Evolutionary conservation across 208 protist genomes (phyloP).

Genomic region (Vickermania ingenoplastis): DNA sequence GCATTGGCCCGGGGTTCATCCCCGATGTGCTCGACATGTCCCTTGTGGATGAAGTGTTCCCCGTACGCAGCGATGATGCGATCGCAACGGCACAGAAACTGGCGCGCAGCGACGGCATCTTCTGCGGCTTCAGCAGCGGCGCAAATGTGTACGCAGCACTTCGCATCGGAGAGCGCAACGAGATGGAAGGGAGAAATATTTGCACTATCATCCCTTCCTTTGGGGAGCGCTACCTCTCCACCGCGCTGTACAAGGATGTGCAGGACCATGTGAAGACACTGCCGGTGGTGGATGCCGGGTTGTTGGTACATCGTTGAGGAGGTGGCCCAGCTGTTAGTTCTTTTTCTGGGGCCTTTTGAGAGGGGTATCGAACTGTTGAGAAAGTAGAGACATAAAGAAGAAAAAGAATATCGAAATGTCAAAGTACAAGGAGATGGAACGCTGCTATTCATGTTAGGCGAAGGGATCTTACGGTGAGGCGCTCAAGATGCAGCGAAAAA

Average conservation of each 20-base stretch:
- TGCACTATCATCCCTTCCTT: conserved; percentile 85
- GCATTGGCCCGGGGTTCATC: conserved; percentile 87
- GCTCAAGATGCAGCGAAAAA: too few relatives aligned
- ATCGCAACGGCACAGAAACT: conserved; percentile 65
- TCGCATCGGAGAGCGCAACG: conserved; percentile 61
- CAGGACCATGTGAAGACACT: conserved; percentile 57
- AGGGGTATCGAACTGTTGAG: too few relatives aligned
- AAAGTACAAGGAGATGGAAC: too few relatives aligned
- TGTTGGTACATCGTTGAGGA: too few relatives aligned
- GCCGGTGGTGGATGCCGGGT: conserved; percentile 54
- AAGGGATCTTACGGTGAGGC: too few relatives aligned
- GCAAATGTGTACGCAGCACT: conserved; percentile 81
- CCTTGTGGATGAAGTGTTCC: conserved; percentile 67
- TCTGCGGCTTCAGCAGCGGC: conserved; percentile 75
- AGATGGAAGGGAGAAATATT: conserved; percentile 83
- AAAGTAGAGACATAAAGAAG: too few relatives aligned
- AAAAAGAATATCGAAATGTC: too few relatives aligned
- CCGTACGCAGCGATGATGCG: conserved; percentile 57
- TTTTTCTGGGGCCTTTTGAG: too few relatives aligned
- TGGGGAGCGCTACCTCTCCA: conserved; percentile 87
- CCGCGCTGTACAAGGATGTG: conserved; percentile 58
- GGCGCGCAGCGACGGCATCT: conserved; percentile 65
- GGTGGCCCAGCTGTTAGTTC: too few relatives aligned
- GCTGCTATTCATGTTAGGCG: too few relatives aligned
- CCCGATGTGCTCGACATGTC: conserved; percentile 57